Evolutionary conservation across 2,329 filamentous ascomycete genomes (phyloP).

Genomic region (Juglanconis juglandina): DNA sequence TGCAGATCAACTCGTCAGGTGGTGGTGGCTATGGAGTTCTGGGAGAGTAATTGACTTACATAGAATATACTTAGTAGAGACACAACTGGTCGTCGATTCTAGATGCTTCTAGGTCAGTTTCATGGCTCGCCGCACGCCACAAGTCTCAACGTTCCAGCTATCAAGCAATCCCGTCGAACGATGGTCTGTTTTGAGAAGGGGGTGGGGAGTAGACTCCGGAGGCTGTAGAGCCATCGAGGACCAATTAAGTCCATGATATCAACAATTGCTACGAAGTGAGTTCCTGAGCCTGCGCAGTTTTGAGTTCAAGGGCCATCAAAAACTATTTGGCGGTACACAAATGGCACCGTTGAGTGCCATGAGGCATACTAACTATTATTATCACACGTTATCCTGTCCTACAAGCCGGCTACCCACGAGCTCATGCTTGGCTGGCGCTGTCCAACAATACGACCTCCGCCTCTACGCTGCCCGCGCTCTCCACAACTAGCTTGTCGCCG

Average conservation of each 20-base stretch:
- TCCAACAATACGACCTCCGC: conserved; percentile 69
- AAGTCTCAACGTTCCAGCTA: no score
- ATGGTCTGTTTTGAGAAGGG: no score
- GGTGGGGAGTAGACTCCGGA: no score
- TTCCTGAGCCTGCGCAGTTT: no score
- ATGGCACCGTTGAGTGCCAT: background rate
- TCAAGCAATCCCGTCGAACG: no score
- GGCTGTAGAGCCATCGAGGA: no score
- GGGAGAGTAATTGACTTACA: background rate
- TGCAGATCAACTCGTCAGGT: conserved; percentile 34
- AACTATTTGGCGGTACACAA: no score
- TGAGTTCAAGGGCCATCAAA: no score
- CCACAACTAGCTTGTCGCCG: conserved; percentile 61
- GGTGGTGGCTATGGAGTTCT: conserved; percentile 28
- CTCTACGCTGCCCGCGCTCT: conserved; percentile 65
- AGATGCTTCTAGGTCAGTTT: background rate
- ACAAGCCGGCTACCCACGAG: background rate
- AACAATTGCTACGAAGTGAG: no score
- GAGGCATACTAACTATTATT: background rate
- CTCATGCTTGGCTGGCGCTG: conserved; percentile 43
- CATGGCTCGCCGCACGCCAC: background rate
- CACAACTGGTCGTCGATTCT: background rate
- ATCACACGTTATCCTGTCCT: background rate
- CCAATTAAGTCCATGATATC: no score
- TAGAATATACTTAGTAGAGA: no score